Evolutionary conservation across 306 rosid genomes (phyloP).

Genomic region (Cicer cuneatum): DNA sequence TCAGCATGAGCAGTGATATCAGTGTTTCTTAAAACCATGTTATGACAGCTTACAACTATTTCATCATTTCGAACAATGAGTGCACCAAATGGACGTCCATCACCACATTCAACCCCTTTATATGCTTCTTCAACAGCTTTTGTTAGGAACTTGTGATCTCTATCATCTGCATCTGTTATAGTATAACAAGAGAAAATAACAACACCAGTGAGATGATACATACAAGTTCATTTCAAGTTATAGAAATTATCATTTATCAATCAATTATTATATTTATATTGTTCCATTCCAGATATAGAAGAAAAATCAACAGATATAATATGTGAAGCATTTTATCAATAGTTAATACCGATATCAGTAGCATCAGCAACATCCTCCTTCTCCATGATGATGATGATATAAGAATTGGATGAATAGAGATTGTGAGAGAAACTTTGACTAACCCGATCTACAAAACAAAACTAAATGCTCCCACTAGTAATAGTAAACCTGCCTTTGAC

Average conservation of each 20-base stretch:
- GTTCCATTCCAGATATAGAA: neutral
- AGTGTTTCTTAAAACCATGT: slow-evolving; percentile 73
- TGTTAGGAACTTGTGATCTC: slow-evolving; percentile 72
- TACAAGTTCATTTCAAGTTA: too few relatives aligned
- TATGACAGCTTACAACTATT: slow-evolving; percentile 82
- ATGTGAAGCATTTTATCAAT: too few relatives aligned
- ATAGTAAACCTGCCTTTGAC: too few relatives aligned
- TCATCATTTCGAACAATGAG: slow-evolving; percentile 81
- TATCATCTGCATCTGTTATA: slow-evolving; percentile 68
- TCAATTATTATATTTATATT: neutral
- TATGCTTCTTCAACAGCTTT: slow-evolving; percentile 88
- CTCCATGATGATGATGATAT: too few relatives aligned
- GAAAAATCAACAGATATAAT: neutral
- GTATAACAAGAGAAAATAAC: slow-evolving; percentile 39
- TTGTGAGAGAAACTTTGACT: too few relatives aligned
- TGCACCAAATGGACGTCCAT: slow-evolving; percentile 92
- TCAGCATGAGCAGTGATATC: slow-evolving; percentile 94
- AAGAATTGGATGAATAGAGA: too few relatives aligned
- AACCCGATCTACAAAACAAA: too few relatives aligned
- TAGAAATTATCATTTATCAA: slow-evolving; percentile 1
- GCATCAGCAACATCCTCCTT: too few relatives aligned
- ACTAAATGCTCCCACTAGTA: too few relatives aligned
- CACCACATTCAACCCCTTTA: slow-evolving; percentile 77
- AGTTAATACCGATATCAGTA: too few relatives aligned
- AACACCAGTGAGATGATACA: neutral